Conservation (phyloP, 1,284 basidiomycete genomes). For the Entoloma clypeatum region DNA sequence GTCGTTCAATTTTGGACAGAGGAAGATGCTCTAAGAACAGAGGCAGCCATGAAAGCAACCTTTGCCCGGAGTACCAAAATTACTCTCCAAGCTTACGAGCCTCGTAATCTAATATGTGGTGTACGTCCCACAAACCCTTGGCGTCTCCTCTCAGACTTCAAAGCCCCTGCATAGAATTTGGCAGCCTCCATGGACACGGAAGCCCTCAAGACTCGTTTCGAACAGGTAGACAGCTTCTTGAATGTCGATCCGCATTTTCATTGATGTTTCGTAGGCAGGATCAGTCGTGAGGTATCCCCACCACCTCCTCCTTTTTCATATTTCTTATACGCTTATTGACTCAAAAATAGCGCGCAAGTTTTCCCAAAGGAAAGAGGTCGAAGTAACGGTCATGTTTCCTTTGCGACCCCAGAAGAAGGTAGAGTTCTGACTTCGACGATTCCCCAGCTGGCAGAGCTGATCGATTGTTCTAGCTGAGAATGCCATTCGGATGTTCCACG, state of each 20-base stretch:
- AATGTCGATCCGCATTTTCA: neutral
- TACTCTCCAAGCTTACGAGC: conserved; percentile 15
- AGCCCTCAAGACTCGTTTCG: conserved; percentile 3
- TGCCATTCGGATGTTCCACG: conserved; percentile 3
- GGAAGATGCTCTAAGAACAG: conserved; percentile 16
- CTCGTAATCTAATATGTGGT: conserved; percentile 11
- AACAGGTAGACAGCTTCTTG: neutral
- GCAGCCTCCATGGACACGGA: neutral
- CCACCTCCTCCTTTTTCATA: neutral
- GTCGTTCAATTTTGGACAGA: conserved; percentile 22
- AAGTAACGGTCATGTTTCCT: conserved; percentile 11
- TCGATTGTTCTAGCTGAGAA: conserved; percentile 2
- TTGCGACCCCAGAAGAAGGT: conserved; percentile 11
- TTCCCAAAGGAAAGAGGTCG: conserved; percentile 1
- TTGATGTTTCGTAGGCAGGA: too few species aligned
- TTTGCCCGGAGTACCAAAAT: neutral
- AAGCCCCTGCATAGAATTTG: conserved; percentile 2
- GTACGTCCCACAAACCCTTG: conserved; percentile 2
- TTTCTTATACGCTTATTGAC: neutral
- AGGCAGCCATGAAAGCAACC: conserved; percentile 1
- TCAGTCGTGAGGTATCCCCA: conserved; percentile 6
- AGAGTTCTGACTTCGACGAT: neutral
- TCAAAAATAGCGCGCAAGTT: conserved; percentile 6
- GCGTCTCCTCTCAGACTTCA: neutral
- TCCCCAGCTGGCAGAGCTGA: neutral